Conservation (phyloP, 345 rosid genomes). For the Aquilaria malaccensis region DNA sequence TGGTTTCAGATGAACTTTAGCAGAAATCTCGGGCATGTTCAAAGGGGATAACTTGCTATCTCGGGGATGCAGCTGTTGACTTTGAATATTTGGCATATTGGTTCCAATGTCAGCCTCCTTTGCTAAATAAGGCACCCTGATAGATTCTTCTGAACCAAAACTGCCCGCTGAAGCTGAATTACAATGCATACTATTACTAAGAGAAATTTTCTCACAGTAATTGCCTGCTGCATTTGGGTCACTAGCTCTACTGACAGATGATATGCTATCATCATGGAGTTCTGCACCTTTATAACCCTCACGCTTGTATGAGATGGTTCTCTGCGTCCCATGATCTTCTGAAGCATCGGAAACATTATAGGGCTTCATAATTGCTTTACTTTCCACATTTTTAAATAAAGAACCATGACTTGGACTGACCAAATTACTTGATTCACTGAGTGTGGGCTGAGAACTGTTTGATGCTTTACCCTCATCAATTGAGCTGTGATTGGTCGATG, state of each 20-base stretch:
- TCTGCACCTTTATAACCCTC: conserved; percentile 37
- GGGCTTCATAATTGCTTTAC: conserved; percentile 40
- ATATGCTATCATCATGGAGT: conserved; percentile 50
- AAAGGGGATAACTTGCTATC: conserved; percentile 9
- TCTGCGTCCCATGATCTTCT: conserved; percentile 34
- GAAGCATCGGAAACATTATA: conserved; percentile 33
- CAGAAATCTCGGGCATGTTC: conserved; percentile 16
- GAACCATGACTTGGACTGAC: conserved; percentile 49
- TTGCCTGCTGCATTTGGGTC: conserved; percentile 21
- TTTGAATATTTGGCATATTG: conserved; percentile 19
- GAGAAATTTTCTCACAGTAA: conserved; percentile 24
- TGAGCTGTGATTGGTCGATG: conserved; percentile 54
- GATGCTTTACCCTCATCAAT: conserved; percentile 33
- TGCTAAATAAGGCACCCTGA: conserved; percentile 24
- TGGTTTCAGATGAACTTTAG: conserved; percentile 24
- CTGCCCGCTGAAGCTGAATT: conserved; percentile 39
- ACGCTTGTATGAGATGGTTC: conserved; percentile 18
- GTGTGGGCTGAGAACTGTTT: conserved; percentile 30
- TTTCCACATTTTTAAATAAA: conserved; percentile 53
- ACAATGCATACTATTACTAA: conserved; percentile 30
- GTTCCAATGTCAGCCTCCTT: conserved; percentile 23
- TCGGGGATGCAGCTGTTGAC: conserved; percentile 4
- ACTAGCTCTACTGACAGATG: conserved; percentile 36
- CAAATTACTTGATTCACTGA: conserved; percentile 60
- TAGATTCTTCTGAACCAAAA: conserved; percentile 30